Conservation (phyloP, 805 yeast species). For the Wickerhamiella domercqiae region DNA sequence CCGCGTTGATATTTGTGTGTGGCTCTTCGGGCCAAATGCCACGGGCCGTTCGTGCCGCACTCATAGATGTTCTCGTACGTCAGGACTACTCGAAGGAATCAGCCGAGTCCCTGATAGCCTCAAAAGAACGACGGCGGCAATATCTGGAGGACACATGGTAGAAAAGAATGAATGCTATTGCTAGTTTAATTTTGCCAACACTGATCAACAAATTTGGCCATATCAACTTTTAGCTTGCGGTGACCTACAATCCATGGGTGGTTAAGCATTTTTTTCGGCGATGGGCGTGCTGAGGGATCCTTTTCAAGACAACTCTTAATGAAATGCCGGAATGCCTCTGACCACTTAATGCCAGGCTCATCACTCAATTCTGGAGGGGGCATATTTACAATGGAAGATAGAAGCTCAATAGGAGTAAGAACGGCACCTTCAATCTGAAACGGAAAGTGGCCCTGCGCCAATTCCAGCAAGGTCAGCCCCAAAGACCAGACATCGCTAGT, state of each 20-base stretch:
- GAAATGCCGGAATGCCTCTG: conserved; percentile 67
- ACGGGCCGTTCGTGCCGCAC: conserved; percentile 63
- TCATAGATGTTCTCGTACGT: conserved; percentile 40
- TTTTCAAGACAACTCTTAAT: conserved; percentile 67
- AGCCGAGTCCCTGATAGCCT: conserved; percentile 30
- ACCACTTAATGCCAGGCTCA: conserved; percentile 71
- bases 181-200: conserved; percentile 31
- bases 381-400: conserved; percentile 65
- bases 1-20: conserved; percentile 69
- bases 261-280: conserved; percentile 80
- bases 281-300: conserved; percentile 65
- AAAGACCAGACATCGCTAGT: conserved; percentile 95
- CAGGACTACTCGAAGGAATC: conserved; percentile 18
- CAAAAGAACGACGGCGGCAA: conserved; percentile 47
- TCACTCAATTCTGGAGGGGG: conserved; percentile 64
- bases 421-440: conserved; percentile 36
- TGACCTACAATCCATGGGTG: conserved; percentile 92
- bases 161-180: neutral
- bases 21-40: conserved; percentile 97
- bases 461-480: conserved; percentile 83
- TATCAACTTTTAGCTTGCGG: conserved; percentile 52
- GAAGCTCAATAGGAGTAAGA: conserved; percentile 70
- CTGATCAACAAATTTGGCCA: conserved; percentile 69
- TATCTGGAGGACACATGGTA: conserved; percentile 88
- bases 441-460: conserved; percentile 86